phyloP scores from a whole-genome alignment of 129 eudicot species.

The Centaurea solstitialis region DNA sequence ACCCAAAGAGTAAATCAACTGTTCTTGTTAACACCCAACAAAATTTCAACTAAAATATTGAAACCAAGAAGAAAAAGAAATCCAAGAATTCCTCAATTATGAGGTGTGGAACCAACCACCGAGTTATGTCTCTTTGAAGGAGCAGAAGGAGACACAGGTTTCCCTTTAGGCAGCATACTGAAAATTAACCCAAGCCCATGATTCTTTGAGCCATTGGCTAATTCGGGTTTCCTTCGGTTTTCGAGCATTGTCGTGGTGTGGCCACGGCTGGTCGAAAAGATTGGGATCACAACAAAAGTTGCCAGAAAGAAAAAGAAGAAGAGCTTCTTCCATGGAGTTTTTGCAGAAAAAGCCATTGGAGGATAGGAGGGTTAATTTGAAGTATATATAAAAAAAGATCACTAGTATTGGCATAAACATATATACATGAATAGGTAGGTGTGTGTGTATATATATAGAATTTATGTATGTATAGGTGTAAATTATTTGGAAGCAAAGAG shows the following conservation, averaged over 20 bases:
- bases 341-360: conserved; percentile 27
- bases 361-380: neutral
- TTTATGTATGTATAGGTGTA: neutral
- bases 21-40: neutral
- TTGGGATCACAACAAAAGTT: conserved; percentile 27
- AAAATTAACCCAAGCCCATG: conserved; percentile 25
- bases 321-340: conserved; percentile 22
- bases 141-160: conserved; percentile 62
- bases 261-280: conserved; percentile 35
- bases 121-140: conserved; percentile 80
- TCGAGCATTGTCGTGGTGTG: conserved; percentile 14
- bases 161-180: conserved; percentile 59
- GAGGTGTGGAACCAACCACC: conserved; percentile 23
- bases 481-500: conserved; percentile 12
- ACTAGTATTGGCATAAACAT: neutral
- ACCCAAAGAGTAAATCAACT: neutral
- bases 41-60: neutral
- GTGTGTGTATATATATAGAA: neutral
- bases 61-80: neutral
- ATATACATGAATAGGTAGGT: neutral
- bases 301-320: conserved; percentile 24
- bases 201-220: neutral
- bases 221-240: conserved; percentile 13
- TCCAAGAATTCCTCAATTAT: neutral
- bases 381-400: neutral